Evolutionary conservation across 2,329 filamentous ascomycete species (phyloP).

Genomic region (Catunica adiposa): DNA sequence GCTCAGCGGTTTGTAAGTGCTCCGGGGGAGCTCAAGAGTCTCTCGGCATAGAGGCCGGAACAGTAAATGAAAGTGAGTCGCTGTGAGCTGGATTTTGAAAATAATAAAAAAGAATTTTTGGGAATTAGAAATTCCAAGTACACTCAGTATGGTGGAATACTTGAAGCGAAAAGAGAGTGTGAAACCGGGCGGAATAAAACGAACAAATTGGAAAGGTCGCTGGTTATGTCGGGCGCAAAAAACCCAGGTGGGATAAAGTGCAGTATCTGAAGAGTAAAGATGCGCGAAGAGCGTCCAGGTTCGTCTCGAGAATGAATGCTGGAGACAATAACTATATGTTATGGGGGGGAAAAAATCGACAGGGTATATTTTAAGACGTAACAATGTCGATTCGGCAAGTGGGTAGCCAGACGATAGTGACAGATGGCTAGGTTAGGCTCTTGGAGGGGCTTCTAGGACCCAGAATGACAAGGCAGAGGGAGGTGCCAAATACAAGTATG

Average conservation of each 20-base stretch:
- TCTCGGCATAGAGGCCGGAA: conserved; percentile 10
- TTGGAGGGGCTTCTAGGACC: too few species aligned
- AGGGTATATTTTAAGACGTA: not conserved
- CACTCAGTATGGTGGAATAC: too few species aligned
- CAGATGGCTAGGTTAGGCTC: not conserved
- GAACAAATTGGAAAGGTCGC: too few species aligned
- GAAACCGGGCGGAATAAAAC: too few species aligned
- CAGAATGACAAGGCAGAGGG: not conserved
- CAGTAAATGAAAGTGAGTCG: not conserved
- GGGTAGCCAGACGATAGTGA: not conserved
- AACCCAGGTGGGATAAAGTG: not conserved
- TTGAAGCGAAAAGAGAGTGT: too few species aligned
- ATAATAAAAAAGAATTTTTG: too few species aligned
- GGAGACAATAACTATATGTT: not conserved
- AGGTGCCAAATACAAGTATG: not conserved
- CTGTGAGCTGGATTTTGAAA: too few species aligned
- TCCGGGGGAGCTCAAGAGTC: conserved; percentile 12
- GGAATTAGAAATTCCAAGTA: too few species aligned
- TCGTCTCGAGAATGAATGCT: not conserved
- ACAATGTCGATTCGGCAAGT: not conserved
- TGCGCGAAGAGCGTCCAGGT: not conserved
- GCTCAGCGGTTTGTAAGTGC: conserved; percentile 3
- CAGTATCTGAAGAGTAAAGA: not conserved
- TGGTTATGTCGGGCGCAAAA: too few species aligned
- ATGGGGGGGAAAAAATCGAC: not conserved